Percentiles rank a stretch among this genome's conserved stretches.
Conservation (phyloP, 1,284 basidiomycete species). For the Irpex rosettiformis region DNA sequence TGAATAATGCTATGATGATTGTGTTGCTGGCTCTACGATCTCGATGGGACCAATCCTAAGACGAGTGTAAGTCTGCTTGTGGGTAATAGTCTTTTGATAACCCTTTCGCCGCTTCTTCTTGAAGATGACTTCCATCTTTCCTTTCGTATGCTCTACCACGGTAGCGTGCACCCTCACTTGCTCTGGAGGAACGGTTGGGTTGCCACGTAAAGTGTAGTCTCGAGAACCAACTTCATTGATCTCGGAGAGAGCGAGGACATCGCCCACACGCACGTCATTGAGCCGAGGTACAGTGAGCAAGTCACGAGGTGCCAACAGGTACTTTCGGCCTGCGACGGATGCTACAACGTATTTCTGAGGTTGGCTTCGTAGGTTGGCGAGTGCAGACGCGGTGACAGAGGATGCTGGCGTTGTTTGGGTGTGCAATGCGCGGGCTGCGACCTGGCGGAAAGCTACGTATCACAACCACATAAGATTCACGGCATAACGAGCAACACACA, state of each 20-base stretch:
- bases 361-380: constrained; percentile 61
- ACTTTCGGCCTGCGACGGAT: constrained; percentile 84
- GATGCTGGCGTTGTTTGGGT: constrained; percentile 23
- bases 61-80: constrained; percentile 93
- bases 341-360: constrained; percentile 89
- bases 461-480: constrained; percentile 21
- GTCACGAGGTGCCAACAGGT: constrained; percentile 87
- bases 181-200: constrained; percentile 54
- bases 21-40: constrained; percentile 23
- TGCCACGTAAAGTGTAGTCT: constrained; percentile 87
- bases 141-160: constrained; percentile 95
- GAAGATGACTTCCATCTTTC: constrained; percentile 84
- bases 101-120: constrained; percentile 99
- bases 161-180: constrained; percentile 80
- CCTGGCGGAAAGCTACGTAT: constrained; percentile 18
- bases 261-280: constrained; percentile 79
- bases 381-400: constrained; percentile 25
- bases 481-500: neutral
- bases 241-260: constrained; percentile 79
- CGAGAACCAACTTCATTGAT: constrained; percentile 94
- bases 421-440: constrained; percentile 28
- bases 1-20: constrained; percentile 23
- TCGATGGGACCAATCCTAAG: constrained; percentile 78
- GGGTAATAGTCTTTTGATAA: constrained; percentile 78
- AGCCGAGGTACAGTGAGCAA: constrained; percentile 90